These are phyloP conservation scores for Penicillium decumbens DNA, from an alignment of 2,329 filamentous ascomycete species.

Conservation along the genomic window DNA sequence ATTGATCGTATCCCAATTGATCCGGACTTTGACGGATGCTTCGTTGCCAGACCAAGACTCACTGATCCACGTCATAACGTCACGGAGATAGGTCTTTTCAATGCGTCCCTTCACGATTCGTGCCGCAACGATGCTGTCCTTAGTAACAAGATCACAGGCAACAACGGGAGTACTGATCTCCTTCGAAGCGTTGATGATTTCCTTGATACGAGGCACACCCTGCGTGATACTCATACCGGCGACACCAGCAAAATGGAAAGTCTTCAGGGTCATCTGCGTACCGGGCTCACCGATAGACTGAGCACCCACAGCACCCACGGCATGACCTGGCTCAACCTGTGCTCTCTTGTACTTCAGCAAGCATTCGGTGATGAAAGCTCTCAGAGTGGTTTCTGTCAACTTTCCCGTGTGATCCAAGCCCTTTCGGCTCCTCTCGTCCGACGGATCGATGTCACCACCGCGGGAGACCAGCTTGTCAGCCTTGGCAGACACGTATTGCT, in stretches of 20 bases:
- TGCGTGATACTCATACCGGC: slow-evolving; percentile 99
- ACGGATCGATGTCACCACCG: slow-evolving; percentile 30
- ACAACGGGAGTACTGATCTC: slow-evolving; percentile 92
- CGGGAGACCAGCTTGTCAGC: slow-evolving; percentile 55
- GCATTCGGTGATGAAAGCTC: slow-evolving; percentile 73
- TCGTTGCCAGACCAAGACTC: slow-evolving; percentile 79
- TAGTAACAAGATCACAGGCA: slow-evolving; percentile 74
- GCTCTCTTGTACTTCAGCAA: slow-evolving; percentile 86
- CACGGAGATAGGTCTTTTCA: slow-evolving; percentile 86
- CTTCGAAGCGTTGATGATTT: slow-evolving; percentile 98
- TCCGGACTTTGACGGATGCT: slow-evolving; percentile 71
- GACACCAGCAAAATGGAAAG: slow-evolving; percentile 99
- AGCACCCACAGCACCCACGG: slow-evolving; percentile 90
- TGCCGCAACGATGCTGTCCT: slow-evolving; percentile 70
- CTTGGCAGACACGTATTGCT: slow-evolving; percentile 63
- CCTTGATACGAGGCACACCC: slow-evolving; percentile 98
- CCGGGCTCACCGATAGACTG: slow-evolving; percentile 98
- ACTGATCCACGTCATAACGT: slow-evolving; percentile 75
- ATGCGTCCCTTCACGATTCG: slow-evolving; percentile 87
- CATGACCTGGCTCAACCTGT: slow-evolving; percentile 88
- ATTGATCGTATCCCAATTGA: slow-evolving; percentile 73
- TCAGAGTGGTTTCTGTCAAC: slow-evolving; percentile 69
- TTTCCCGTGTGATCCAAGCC: slow-evolving; percentile 70
- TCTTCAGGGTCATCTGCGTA: slow-evolving; percentile 98
- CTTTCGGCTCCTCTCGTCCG: slow-evolving; percentile 31